Evolutionary conservation across 2,329 filamentous ascomycete genomes (phyloP).

Genomic region (Clonostachys rhizophaga): DNA sequence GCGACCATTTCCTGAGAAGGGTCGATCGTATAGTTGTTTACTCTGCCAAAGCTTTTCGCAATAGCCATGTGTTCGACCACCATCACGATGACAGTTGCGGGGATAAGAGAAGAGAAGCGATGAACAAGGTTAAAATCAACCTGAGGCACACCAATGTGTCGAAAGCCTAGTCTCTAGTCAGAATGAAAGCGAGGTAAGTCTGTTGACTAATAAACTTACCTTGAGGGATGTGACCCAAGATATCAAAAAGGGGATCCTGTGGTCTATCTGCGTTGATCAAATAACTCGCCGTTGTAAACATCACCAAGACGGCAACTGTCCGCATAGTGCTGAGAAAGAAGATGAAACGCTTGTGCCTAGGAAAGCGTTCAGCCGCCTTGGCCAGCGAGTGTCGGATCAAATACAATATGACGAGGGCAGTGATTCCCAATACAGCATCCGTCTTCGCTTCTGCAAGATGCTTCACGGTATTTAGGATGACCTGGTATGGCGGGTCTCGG

Average conservation of each 20-base stretch:
- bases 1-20: constrained; percentile 95
- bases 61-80: constrained; percentile 97
- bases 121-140: constrained; percentile 64
- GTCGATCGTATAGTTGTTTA: constrained; percentile 95
- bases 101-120: constrained; percentile 67
- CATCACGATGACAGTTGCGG: constrained; percentile 86
- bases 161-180: constrained; percentile 56
- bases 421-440: constrained; percentile 88
- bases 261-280: constrained; percentile 69
- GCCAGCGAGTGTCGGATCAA: constrained; percentile 64
- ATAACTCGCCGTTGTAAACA: constrained; percentile 91
- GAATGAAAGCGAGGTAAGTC: neutral
- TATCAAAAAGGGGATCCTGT: constrained; percentile 62
- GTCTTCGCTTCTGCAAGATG: constrained; percentile 60
- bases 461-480: constrained; percentile 80
- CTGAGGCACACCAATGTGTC: constrained; percentile 68
- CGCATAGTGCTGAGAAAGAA: constrained; percentile 92
- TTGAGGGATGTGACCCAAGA: constrained; percentile 74
- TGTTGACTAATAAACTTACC: constrained; percentile 23
- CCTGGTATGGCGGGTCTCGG: constrained; percentile 71
- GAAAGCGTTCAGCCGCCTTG: constrained; percentile 62
- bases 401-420: constrained; percentile 74
- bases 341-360: constrained; percentile 65
- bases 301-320: constrained; percentile 83
- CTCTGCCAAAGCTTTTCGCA: constrained; percentile 89